Conservation (phyloP, 768 basidiomycete species). For the Lepiota brunneoincarnata region DNA sequence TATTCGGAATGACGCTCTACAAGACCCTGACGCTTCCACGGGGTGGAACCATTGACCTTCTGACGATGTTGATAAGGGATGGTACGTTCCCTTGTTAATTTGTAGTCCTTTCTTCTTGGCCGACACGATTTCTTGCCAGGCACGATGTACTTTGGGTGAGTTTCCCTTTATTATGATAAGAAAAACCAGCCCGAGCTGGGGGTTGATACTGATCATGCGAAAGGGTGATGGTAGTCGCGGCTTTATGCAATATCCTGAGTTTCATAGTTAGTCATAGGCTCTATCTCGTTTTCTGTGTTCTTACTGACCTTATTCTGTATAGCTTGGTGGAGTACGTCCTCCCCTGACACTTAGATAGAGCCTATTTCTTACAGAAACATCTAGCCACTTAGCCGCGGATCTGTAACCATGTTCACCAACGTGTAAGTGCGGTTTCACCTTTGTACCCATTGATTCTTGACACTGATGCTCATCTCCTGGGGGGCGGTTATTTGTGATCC, state of each 20-base stretch:
- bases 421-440: neutral
- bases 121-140: conserved; percentile 20
- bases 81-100: conserved; percentile 21
- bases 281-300: neutral
- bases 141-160: conserved; percentile 37
- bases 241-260: conserved; percentile 34
- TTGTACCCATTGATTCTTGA: neutral
- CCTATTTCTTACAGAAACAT: neutral
- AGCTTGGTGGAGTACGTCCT: conserved; percentile 32
- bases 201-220: too few species aligned
- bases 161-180: neutral
- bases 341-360: neutral
- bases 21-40: conserved; percentile 30
- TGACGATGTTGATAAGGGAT: conserved; percentile 35
- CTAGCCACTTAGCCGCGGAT: neutral
- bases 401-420: neutral
- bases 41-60: conserved; percentile 21
- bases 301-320: neutral
- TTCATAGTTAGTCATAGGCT: conserved; percentile 27
- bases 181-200: too few species aligned
- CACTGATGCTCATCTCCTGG: neutral
- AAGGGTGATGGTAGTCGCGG: conserved; percentile 35
- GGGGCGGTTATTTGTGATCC: too few species aligned
- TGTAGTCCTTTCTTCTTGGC: neutral
- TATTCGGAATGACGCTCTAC: conserved; percentile 39